Base-by-base conservation (phyloP, 768 basidiomycete species). In the Coprinopsis sp. region DNA sequence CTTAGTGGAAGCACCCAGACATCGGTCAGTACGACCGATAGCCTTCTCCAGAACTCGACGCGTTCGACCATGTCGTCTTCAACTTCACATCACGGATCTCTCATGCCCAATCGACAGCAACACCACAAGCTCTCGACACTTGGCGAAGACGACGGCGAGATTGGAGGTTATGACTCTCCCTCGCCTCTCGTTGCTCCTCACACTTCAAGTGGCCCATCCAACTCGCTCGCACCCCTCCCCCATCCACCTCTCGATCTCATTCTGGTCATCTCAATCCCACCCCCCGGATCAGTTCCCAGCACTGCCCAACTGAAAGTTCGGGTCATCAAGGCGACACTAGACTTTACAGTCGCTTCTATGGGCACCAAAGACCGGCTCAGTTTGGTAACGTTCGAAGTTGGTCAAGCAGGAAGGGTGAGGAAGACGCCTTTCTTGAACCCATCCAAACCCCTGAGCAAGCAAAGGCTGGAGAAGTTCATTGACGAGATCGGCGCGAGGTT, bases 201-300 rank as follows among this genome's bases (percentile, higher is more conserved):
- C 60, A 76, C 81, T 33, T 83, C 85, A 8, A 73, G 80, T 16
- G 84, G 84, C 6, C 80, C 88, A 21, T 88, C 83, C 37, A 90
- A 90, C 64, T 87, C 82, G 27, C 81, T 92, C 25, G 72, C 82
- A 0, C 88, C 91, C 7, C 77, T 93, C 6, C 77, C 81, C 12
- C 94, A 97, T 59, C 87, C 93, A 0, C 77, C 91, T 4, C 72
- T 96, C 57, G 96, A 99, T 64, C 77, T 99, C 51, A 89, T 98
- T 59, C 78, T 98, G 46, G 86, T 98, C 46, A 69, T 98, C 30
- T 91, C 93, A 11, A 70, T 98, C 2, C 92, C 95, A 4, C 78
- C 87, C 5, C 77, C 84, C 0, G 73, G 68, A 36, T 76, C 87
- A 25, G 73, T 77, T 18, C 85, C 82, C 6, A 85, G 87, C 55